Percentiles rank a stretch among this genome's conserved stretches.
These are phyloP conservation scores for Favolaschia claudopus DNA, from an alignment of 768 basidiomycete genomes.

Conservation along the genomic window DNA sequence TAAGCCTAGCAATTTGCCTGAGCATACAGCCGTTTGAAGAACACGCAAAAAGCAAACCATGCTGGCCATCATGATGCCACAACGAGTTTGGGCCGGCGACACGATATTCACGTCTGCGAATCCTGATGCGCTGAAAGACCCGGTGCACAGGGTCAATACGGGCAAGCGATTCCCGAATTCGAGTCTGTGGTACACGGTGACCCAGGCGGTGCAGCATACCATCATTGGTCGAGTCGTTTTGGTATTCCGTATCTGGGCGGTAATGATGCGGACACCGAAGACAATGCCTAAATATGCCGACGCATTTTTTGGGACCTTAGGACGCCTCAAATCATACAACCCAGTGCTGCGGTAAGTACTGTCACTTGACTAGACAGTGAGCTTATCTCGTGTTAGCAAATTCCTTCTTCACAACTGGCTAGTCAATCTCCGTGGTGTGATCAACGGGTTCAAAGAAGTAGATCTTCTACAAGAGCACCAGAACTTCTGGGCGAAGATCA, in stretches of 20 bases:
- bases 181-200: slow-evolving; percentile 6
- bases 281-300: slow-evolving; percentile 30
- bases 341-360: slow-evolving; percentile 1
- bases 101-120: slow-evolving; percentile 28
- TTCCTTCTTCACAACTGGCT: slow-evolving; percentile 27
- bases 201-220: slow-evolving; percentile 23
- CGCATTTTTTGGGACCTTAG: slow-evolving; percentile 16
- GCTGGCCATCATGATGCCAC: slow-evolving; percentile 38
- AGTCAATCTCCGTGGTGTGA: slow-evolving; percentile 18
- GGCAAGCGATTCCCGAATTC: slow-evolving; percentile 16
- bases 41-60: neutral
- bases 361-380: neutral
- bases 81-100: slow-evolving; percentile 40
- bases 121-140: slow-evolving; percentile 18
- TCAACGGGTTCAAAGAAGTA: slow-evolving; percentile 23
- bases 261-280: slow-evolving; percentile 21
- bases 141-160: slow-evolving; percentile 23
- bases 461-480: too few species aligned
- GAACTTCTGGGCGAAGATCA: too few species aligned
- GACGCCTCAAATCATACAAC: neutral
- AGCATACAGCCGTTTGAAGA: neutral
- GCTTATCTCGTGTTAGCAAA: neutral
- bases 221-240: too few species aligned
- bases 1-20: neutral
- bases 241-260: slow-evolving; percentile 24